These are phyloP conservation scores for Centaurea solstitialis DNA, from an alignment of 129 eudicot genomes.

Conservation along the genomic window DNA sequence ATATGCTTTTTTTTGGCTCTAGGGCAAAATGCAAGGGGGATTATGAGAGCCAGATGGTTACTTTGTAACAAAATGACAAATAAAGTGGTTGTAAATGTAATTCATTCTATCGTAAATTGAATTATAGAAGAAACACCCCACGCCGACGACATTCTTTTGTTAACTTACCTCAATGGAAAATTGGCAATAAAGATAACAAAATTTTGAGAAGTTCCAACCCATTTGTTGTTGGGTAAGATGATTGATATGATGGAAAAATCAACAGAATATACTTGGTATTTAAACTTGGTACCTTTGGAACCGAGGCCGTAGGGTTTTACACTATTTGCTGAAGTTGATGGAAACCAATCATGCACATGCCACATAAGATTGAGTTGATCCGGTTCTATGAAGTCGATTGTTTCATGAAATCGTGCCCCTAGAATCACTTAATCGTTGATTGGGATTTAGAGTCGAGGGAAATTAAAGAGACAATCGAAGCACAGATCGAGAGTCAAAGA, in stretches of 20 bases:
- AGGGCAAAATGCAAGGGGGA: too few species aligned
- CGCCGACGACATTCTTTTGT: not conserved
- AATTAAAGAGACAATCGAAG: too few species aligned
- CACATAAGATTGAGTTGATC: not conserved
- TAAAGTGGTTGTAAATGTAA: not conserved
- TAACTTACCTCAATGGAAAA: not conserved
- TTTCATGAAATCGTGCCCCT: too few species aligned
- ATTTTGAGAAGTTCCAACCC: too few species aligned
- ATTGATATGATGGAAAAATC: not conserved
- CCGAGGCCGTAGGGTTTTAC: not conserved
- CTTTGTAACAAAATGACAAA: too few species aligned
- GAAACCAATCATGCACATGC: not conserved
- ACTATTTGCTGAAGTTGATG: not conserved
- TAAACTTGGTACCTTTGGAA: not conserved
- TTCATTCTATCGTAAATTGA: not conserved
- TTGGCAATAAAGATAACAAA: too few species aligned
- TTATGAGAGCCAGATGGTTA: too few species aligned
- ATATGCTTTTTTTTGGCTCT: too few species aligned
- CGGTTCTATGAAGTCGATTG: not conserved
- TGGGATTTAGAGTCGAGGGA: too few species aligned
- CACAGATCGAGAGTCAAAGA: too few species aligned
- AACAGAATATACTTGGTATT: not conserved
- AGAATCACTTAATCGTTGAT: too few species aligned
- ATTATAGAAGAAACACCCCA: not conserved
- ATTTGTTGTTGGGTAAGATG: not conserved